These are phyloP conservation scores for Adansonia gregorii DNA, from an alignment of 441 rosid species.

Conservation along the genomic window DNA sequence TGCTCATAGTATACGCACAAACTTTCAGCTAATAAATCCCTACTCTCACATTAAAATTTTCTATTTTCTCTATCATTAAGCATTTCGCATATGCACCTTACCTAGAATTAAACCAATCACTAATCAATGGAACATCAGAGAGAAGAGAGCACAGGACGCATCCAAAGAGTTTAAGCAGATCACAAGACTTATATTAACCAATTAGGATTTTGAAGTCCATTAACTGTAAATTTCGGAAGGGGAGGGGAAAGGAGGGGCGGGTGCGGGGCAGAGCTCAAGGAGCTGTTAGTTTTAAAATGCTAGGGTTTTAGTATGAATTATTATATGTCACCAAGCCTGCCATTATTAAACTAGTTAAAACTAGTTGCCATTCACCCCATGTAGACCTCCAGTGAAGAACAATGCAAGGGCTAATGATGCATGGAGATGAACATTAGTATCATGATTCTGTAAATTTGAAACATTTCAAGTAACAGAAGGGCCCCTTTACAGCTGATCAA, in stretches of 20 bases:
- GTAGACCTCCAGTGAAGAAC: not conserved
- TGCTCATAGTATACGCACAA: slow-evolving; percentile 8
- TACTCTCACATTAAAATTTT: slow-evolving; percentile 4
- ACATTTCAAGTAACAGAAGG: not conserved
- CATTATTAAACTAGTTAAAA: not conserved
- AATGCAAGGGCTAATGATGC: not conserved
- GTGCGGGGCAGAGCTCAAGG: not conserved
- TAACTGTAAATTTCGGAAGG: not conserved
- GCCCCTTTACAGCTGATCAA: not conserved
- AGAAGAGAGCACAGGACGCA: not conserved
- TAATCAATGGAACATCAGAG: not conserved
- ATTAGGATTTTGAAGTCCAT: not conserved
- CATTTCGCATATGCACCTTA: not conserved
- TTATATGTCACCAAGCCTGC: not conserved
- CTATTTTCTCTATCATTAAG: not conserved
- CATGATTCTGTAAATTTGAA: not conserved
- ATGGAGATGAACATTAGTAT: not conserved
- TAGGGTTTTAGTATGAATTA: not conserved
- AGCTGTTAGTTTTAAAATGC: not conserved
- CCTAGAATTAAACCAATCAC: not conserved
- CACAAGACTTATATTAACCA: not conserved
- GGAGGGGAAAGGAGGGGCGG: not conserved
- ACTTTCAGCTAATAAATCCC: not conserved
- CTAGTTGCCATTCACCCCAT: not conserved
- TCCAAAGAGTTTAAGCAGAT: not conserved